Conservation (phyloP, 2,329 filamentous ascomycete genomes). For the Fusarium circinatum region DNA sequence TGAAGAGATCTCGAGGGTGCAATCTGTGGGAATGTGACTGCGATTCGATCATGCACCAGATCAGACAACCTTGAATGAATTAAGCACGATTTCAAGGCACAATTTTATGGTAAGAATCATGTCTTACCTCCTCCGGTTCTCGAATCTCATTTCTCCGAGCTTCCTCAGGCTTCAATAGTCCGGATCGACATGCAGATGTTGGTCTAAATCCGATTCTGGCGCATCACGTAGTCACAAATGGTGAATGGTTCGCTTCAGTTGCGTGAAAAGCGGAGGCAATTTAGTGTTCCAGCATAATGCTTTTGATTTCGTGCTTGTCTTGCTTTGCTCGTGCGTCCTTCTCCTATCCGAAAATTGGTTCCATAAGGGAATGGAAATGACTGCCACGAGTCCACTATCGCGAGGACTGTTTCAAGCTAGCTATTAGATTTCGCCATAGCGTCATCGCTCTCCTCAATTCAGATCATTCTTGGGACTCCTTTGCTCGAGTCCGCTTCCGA, state of each 20-base stretch:
- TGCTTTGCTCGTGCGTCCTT: slow-evolving; percentile 42
- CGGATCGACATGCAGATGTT: background rate
- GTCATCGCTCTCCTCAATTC: slow-evolving; percentile 49
- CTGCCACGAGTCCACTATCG: slow-evolving; percentile 45
- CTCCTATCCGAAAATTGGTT: slow-evolving; percentile 41
- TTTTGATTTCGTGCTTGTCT: slow-evolving; percentile 48
- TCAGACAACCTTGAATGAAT: background rate
- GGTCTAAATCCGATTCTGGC: slow-evolving; percentile 5
- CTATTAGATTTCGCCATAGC: slow-evolving; percentile 51
- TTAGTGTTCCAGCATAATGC: slow-evolving; percentile 43
- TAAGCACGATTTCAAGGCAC: background rate
- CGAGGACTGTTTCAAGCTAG: slow-evolving; percentile 50
- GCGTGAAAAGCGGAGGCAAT: slow-evolving; percentile 16
- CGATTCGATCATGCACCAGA: slow-evolving; percentile 14
- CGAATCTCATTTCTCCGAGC: background rate
- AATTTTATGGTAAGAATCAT: background rate
- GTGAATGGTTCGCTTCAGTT: slow-evolving; percentile 20
- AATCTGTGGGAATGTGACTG: background rate
- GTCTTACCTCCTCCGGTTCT: slow-evolving; percentile 3
- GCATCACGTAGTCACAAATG: slow-evolving; percentile 31
- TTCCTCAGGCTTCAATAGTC: slow-evolving; percentile 4
- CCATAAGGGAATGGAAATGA: slow-evolving; percentile 39
- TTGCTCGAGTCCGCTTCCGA: slow-evolving; percentile 43
- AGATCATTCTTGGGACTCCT: slow-evolving; percentile 37
- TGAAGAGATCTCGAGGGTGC: background rate